Conservation (phyloP, 306 rosid species). For the Trifolium subterraneum region DNA sequence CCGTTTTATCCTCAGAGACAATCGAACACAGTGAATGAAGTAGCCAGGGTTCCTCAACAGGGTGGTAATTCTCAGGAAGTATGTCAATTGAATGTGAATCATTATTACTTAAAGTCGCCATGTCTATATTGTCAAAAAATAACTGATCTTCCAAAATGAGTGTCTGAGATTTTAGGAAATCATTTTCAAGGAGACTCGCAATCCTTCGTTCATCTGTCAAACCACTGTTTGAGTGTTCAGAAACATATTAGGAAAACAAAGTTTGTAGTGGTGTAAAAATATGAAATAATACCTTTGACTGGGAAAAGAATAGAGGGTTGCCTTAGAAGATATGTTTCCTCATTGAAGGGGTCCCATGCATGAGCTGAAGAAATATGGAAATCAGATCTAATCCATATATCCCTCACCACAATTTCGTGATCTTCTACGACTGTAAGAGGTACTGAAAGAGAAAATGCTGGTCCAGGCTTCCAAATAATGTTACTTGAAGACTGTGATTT, state of each 20-base stretch:
- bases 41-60: slow-evolving; percentile 95
- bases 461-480: slow-evolving; percentile 91
- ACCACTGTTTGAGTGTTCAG: slow-evolving; percentile 99
- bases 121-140: slow-evolving; percentile 48
- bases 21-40: slow-evolving; percentile 46
- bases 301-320: slow-evolving; percentile 52
- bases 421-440: slow-evolving; percentile 56
- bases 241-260: slow-evolving; percentile 61
- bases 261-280: slow-evolving; percentile 40
- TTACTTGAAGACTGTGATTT: slow-evolving; percentile 60
- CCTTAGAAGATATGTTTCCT: slow-evolving; percentile 69
- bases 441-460: slow-evolving; percentile 81
- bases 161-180: slow-evolving; percentile 48
- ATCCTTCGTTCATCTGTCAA: slow-evolving; percentile 86
- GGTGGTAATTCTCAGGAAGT: slow-evolving; percentile 62
- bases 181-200: slow-evolving; percentile 52
- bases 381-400: slow-evolving; percentile 78
- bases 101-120: slow-evolving; percentile 32
- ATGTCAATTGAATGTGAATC: slow-evolving; percentile 48
- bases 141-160: slow-evolving; percentile 50
- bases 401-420: slow-evolving; percentile 64
- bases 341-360: slow-evolving; percentile 60
- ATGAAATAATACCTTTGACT: slow-evolving; percentile 68
- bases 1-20: slow-evolving; percentile 52
- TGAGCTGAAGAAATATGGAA: slow-evolving; percentile 50